phyloP scores from a whole-genome alignment of 1,139 yeast genomes.

The Kodamaea fungicola region DNA sequence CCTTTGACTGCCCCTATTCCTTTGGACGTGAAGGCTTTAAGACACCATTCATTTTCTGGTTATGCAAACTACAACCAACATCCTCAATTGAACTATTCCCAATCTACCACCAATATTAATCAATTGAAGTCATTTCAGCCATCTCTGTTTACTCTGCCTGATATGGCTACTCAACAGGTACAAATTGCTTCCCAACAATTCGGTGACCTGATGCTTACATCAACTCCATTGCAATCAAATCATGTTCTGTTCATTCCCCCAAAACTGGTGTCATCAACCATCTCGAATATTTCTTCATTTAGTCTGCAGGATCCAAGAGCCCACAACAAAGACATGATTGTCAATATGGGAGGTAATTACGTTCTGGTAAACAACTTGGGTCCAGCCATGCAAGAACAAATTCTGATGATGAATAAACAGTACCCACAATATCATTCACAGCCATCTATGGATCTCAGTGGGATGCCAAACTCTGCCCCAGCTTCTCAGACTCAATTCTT shows the following conservation, averaged over 20 bases:
- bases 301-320: not conserved
- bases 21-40: slow-evolving; percentile 2
- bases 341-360: slow-evolving; percentile 17
- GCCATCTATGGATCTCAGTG: not conserved
- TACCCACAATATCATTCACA: slow-evolving; percentile 2
- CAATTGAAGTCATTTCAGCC: slow-evolving; percentile 7
- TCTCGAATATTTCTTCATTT: slow-evolving; percentile 1
- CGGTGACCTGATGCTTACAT: slow-evolving; percentile 6
- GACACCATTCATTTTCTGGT: slow-evolving; percentile 3
- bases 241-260: slow-evolving; percentile 1
- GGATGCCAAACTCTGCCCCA: slow-evolving; percentile 9
- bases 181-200: slow-evolving; percentile 1
- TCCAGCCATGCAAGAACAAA: slow-evolving; percentile 17
- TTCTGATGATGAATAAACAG: slow-evolving; percentile 15
- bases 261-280: slow-evolving; percentile 1
- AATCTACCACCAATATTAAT: slow-evolving; percentile 13
- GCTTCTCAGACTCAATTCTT: slow-evolving; percentile 12
- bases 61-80: slow-evolving; percentile 3
- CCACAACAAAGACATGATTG: slow-evolving; percentile 14
- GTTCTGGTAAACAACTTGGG: slow-evolving; percentile 19
- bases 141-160: slow-evolving; percentile 4
- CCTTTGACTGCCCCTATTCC: slow-evolving; percentile 38
- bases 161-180: slow-evolving; percentile 1
- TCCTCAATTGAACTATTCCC: slow-evolving; percentile 9
- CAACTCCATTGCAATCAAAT: slow-evolving; percentile 6